phyloP scores from a whole-genome alignment of 805 yeast species.

The Kluyveromyces aestuarii region DNA sequence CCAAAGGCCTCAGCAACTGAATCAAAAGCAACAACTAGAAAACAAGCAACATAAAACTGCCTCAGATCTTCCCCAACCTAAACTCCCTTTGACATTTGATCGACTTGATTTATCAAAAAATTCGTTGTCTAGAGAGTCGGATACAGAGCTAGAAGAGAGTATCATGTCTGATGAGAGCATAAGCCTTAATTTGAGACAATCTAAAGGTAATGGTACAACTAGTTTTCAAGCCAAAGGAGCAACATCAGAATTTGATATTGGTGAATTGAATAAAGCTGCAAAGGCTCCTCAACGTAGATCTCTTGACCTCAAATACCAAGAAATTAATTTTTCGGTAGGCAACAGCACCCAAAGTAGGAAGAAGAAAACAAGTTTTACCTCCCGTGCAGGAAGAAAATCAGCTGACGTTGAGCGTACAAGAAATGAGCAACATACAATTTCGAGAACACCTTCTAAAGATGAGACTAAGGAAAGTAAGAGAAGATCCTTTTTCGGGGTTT shows the following conservation, averaged over 20 bases:
- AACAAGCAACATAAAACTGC: not conserved
- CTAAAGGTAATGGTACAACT: not conserved
- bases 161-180: constrained; percentile 7
- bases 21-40: not conserved
- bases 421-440: not conserved
- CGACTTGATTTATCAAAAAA: constrained; percentile 7
- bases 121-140: constrained; percentile 3
- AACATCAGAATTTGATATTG: not conserved
- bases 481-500: constrained; percentile 22
- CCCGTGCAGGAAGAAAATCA: not conserved
- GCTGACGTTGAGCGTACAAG: constrained; percentile 1
- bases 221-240: not conserved
- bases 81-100: constrained; percentile 6
- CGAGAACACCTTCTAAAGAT: constrained; percentile 1
- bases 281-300: constrained; percentile 11
- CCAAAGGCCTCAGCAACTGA: constrained; percentile 1
- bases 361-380: not conserved
- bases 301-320: constrained; percentile 20
- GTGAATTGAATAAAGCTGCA: not conserved
- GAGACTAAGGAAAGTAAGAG: constrained; percentile 12
- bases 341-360: not conserved
- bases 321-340: constrained; percentile 10
- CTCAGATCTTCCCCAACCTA: not conserved
- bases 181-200: constrained; percentile 11
- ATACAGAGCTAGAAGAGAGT: constrained; percentile 5